These are phyloP conservation scores for Madurella fahalii DNA, from an alignment of 2,329 filamentous ascomycete genomes.

Conservation along the genomic window DNA sequence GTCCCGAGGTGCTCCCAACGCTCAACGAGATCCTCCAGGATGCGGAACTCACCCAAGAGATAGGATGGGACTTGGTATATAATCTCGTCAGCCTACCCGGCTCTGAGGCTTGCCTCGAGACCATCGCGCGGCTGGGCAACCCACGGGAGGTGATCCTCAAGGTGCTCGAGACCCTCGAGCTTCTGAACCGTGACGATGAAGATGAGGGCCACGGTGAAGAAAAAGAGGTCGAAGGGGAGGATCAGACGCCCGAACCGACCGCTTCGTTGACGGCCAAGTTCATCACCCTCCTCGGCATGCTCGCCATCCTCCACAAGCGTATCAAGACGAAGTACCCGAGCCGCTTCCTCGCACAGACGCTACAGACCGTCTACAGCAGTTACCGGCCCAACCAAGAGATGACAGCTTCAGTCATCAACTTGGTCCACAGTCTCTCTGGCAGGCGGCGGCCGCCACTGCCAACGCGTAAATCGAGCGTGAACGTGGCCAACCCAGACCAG, in stretches of 20 bases:
- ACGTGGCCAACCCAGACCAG: conserved; percentile 51
- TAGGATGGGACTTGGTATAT: conserved; percentile 80
- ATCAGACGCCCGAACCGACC: conserved; percentile 14
- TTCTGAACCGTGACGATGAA: conserved; percentile 44
- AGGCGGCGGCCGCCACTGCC: conserved; percentile 62
- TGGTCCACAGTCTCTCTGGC: conserved; percentile 65
- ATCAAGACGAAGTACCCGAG: conserved; percentile 76
- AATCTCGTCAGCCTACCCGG: conserved; percentile 65
- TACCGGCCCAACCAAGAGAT: conserved; percentile 64
- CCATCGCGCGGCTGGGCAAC: conserved; percentile 72
- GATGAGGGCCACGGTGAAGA: conserved; percentile 17
- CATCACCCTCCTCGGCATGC: conserved; percentile 64
- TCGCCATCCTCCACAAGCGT: conserved; percentile 67
- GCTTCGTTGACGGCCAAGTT: conserved; percentile 47
- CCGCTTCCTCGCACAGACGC: conserved; percentile 71
- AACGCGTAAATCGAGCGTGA: conserved; percentile 54
- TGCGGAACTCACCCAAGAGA: conserved; percentile 68
- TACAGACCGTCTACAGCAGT: conserved; percentile 65
- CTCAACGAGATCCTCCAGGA: conserved; percentile 57
- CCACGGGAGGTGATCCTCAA: conserved; percentile 79
- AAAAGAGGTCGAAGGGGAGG: conserved; percentile 30
- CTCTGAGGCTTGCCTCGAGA: conserved; percentile 67
- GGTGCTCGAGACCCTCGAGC: conserved; percentile 66
- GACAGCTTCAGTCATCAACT: conserved; percentile 65
- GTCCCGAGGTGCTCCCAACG: conserved; percentile 60